Percentiles rank a stretch among this genome's conserved stretches.
Evolutionary conservation across 192 early-diverging fungal species (phyloP).

Genomic region (Backusella morwellensis): DNA sequence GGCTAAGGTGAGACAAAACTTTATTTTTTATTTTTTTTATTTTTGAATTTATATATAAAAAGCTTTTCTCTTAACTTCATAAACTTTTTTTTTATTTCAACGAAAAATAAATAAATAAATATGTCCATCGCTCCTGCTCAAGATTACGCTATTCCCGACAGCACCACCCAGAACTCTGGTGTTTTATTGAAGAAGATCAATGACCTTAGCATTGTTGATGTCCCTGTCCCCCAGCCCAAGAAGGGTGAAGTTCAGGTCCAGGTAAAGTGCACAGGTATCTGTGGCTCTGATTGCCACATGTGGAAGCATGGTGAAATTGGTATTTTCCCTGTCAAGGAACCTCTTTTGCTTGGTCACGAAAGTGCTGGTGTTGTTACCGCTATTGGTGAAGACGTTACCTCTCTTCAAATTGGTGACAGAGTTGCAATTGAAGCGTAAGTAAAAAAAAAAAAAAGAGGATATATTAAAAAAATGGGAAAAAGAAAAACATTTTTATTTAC

Average conservation of each 20-base stretch:
- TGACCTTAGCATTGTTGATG: slow-evolving; percentile 24
- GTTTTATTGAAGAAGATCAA: slow-evolving; percentile 27
- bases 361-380: slow-evolving; percentile 35
- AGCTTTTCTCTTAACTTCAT: background rate
- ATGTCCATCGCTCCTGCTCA: slow-evolving; percentile 1
- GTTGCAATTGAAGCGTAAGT: slow-evolving; percentile 42
- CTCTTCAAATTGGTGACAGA: slow-evolving; percentile 37
- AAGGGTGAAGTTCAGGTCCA: slow-evolving; percentile 30
- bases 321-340: slow-evolving; percentile 21
- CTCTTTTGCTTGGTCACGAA: slow-evolving; percentile 38
- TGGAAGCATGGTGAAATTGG: slow-evolving; percentile 38
- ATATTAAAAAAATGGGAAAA: background rate
- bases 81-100: background rate
- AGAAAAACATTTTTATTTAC: background rate
- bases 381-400: slow-evolving; percentile 33
- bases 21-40: background rate
- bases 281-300: slow-evolving; percentile 37
- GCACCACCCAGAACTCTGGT: slow-evolving; percentile 18
- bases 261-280: slow-evolving; percentile 37
- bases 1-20: background rate
- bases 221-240: slow-evolving; percentile 21
- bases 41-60: background rate
- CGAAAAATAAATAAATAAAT: background rate
- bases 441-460: too few relatives aligned
- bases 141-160: slow-evolving; percentile 14